Base-by-base conservation (phyloP, 768 basidiomycete species). In the Amanita rubescens region DNA sequence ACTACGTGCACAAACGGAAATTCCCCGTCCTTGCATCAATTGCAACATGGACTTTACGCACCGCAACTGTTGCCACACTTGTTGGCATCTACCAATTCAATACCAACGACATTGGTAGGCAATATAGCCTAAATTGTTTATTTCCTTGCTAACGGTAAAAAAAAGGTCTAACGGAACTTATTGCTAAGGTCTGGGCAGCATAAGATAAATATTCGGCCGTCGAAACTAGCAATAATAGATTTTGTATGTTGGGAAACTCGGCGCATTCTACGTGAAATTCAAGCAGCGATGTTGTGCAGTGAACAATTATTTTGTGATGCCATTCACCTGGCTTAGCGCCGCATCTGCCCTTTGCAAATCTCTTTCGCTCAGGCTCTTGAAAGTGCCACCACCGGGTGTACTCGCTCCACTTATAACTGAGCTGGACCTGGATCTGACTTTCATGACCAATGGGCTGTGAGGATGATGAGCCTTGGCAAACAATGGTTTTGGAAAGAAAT, bases 21-120 rank as follows among this genome's bases (percentile, higher is more conserved):
- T 96, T 88, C 77, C 91, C 93, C n/a, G 59, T 83, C 41, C 49
- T 93, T 55, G 94, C 90, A 10, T 81, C 74, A 1, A 51, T 84
- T 43, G 61, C 68, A 11, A 81, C 74, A n/a, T 98, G 95, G 95
- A 67, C 74, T 7, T 75, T 97, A 52, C 79, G 93, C 44, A 69
- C 80, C 5, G 73, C 83, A 5, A 97, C 96, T 25, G 80, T 85
- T 35, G 91, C 84, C 19, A 82, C 88, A 4, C 76, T 94, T 49
- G 82, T 92, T 42, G 95, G 96, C 14, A 80, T 97, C 5, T 99
- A 96, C 73, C 88, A 96, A 69, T 97, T 98, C 76, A 97, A 98
- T 74, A 97, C 96, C 39, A 93, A 95, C 65, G 95, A 98, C 66
- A 84, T 99, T 58, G 94, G 96, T 96, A 60, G 59, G 89, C 19